Evolutionary conservation across 441 rosid species (phyloP), one percentile per base, ranked within the genome.

Genomic region (Daphne laureola): DNA sequence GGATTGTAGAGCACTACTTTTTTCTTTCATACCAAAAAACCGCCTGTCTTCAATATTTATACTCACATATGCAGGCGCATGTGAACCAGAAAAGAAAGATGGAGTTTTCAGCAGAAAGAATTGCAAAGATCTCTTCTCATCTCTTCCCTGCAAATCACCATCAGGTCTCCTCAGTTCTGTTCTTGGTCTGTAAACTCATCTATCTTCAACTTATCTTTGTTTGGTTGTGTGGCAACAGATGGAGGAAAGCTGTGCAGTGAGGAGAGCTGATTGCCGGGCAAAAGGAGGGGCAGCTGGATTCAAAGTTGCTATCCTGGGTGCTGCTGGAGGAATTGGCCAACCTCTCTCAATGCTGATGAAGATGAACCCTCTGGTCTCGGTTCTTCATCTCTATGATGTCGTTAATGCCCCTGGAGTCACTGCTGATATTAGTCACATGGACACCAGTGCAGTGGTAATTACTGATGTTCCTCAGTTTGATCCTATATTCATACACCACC

Each of bases 251-350:
- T 59, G 80, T 27, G 61, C 67, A 3, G 41, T 84, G 64, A 66
- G 67, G 65, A 51, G 67, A 43, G 80, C 68, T 35, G 72, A 62
- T 46, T 84, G 91, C 71, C 63, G 87, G 49, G 83, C 86, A 0
- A 84, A 79, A 71, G 91, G 87, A 6, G 87, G 83, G 17, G 73
- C 83, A 36, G 71, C 82, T 16, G 91, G 91, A 46, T 86, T 88
- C 72, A 92, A 92, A 50, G 95, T 87, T 49, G 96, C 95, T 2
- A 79, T 88, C 53, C 72, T 91, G 64, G 98, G 95, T 58, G 96
- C 98, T 45, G 90, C 96, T 9, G 94, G 96, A 66, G 98, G 98
- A 23, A 88, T 86, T 46, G 98, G 98, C 47, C 96, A 92, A 50
- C 76, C 98, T 26, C 78, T 89, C 54, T 67, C 96, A n/a, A 38